These are phyloP conservation scores for Closterium sp. DNA, from an alignment of 139 green algal genomes.

Conservation along the genomic window DNA sequence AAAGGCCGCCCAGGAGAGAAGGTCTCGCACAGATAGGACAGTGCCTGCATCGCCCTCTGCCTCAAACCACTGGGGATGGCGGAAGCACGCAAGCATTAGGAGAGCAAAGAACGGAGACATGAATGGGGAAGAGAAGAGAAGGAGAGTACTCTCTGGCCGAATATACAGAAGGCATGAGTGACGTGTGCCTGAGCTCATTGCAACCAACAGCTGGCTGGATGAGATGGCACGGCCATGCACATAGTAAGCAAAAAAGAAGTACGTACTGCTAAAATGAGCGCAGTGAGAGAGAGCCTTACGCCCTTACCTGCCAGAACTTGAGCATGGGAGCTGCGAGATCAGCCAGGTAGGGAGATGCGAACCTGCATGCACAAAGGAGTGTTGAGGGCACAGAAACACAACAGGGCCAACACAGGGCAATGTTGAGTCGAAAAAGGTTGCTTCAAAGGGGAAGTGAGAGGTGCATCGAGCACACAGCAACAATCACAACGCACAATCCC, in stretches of 20 bases:
- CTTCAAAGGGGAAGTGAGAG: neutral
- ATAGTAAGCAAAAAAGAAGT: too few relatives aligned
- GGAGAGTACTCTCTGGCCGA: too few relatives aligned
- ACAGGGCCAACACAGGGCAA: neutral
- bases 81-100: too few relatives aligned
- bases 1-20: conserved; percentile 87
- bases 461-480: neutral
- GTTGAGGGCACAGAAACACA: neutral
- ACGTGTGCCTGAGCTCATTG: too few relatives aligned
- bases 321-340: neutral
- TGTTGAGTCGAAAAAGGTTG: neutral
- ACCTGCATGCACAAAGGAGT: neutral
- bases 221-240: too few relatives aligned
- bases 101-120: too few relatives aligned
- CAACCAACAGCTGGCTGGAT: too few relatives aligned
- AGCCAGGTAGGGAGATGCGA: neutral
- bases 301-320: neutral
- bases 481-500: too few relatives aligned
- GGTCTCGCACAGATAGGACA: conserved; percentile 81
- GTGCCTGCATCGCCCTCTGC: neutral
- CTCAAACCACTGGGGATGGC: conserved; percentile 40
- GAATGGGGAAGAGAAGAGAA: too few relatives aligned
- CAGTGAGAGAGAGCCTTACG: neutral
- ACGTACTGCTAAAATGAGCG: too few relatives aligned
- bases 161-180: too few relatives aligned